Conservation (phyloP, 306 rosid species). For the Quercus wislizeni region DNA sequence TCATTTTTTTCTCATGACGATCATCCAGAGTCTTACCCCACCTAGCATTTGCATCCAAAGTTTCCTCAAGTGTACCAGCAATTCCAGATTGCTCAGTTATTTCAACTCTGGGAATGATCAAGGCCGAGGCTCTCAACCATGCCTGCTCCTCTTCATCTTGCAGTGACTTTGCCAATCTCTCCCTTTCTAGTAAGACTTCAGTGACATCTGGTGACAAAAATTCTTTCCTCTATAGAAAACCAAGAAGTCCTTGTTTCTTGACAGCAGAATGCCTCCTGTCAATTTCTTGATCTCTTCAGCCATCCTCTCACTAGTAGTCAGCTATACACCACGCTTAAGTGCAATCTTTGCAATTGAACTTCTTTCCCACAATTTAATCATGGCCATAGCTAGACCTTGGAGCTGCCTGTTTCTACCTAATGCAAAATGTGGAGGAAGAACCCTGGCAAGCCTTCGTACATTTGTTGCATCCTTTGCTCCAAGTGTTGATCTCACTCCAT, state of each 20-base stretch:
- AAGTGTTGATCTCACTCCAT: constrained; percentile 73
- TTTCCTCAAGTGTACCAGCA: constrained; percentile 91
- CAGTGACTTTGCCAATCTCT: constrained; percentile 65
- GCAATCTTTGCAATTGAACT: constrained; percentile 86
- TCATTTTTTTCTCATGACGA: constrained; percentile 54
- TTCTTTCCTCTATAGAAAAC: constrained; percentile 90
- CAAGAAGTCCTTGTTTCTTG: constrained; percentile 91
- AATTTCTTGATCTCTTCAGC: too few species aligned
- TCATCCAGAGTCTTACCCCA: constrained; percentile 81
- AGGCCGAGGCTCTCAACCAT: constrained; percentile 77
- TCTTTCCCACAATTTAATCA: constrained; percentile 78
- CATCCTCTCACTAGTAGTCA: too few species aligned
- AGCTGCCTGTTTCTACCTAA: constrained; percentile 91
- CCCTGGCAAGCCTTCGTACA: constrained; percentile 78
- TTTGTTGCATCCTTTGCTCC: constrained; percentile 77
- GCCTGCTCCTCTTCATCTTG: constrained; percentile 97
- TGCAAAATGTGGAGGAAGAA: constrained; percentile 98
- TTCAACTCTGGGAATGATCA: constrained; percentile 43
- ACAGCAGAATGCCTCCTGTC: too few species aligned
- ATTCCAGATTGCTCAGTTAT: constrained; percentile 46
- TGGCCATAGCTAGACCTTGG: constrained; percentile 87
- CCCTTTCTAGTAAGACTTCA: constrained; percentile 77
- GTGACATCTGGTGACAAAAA: constrained; percentile 81
- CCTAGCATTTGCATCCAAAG: constrained; percentile 85
- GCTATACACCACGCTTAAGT: too few species aligned